Conservation (phyloP, 805 yeast species). For the Ogataea philodendri region DNA sequence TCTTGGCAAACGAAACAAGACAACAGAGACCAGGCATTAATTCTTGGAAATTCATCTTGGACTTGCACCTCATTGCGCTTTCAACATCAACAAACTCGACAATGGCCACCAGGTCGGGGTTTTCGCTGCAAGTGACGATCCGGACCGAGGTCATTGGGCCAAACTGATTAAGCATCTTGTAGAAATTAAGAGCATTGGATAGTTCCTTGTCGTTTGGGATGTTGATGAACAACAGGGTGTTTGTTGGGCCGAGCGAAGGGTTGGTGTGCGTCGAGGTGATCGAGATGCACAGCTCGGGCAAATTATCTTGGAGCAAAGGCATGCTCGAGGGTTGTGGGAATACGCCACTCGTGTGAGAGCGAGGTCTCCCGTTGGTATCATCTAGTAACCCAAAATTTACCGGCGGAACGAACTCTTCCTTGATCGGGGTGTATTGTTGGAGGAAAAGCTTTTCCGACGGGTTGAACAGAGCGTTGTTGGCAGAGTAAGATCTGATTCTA, state of each 20-base stretch:
- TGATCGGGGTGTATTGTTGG: slow-evolving; percentile 27
- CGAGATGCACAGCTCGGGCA: slow-evolving; percentile 55
- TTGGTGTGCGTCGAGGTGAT: slow-evolving; percentile 74
- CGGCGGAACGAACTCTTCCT: slow-evolving; percentile 20
- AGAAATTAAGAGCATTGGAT: slow-evolving; percentile 53
- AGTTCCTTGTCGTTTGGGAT: slow-evolving; percentile 50
- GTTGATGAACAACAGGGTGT: slow-evolving; percentile 74
- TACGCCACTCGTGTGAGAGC: slow-evolving; percentile 41
- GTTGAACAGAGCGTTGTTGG: slow-evolving; percentile 34
- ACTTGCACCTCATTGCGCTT: slow-evolving; percentile 75
- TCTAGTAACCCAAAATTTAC: slow-evolving; percentile 16
- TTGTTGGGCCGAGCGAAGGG: slow-evolving; percentile 69
- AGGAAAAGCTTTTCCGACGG: slow-evolving; percentile 31
- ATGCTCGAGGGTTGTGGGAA: slow-evolving; percentile 10
- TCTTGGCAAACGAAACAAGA: slow-evolving; percentile 80
- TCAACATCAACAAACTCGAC: slow-evolving; percentile 74
- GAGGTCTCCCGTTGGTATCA: slow-evolving; percentile 32
- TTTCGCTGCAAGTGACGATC: slow-evolving; percentile 44
- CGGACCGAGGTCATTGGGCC: slow-evolving; percentile 63
- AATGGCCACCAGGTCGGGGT: slow-evolving; percentile 45
- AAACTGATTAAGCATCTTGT: slow-evolving; percentile 52
- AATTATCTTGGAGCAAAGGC: slow-evolving; percentile 50
- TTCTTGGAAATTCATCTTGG: slow-evolving; percentile 77
- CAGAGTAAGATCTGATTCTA: slow-evolving; percentile 52
- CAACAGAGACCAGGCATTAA: slow-evolving; percentile 75